phyloP scores from a whole-genome alignment of 1,284 basidiomycete genomes.

The Tausonia pullulans region DNA sequence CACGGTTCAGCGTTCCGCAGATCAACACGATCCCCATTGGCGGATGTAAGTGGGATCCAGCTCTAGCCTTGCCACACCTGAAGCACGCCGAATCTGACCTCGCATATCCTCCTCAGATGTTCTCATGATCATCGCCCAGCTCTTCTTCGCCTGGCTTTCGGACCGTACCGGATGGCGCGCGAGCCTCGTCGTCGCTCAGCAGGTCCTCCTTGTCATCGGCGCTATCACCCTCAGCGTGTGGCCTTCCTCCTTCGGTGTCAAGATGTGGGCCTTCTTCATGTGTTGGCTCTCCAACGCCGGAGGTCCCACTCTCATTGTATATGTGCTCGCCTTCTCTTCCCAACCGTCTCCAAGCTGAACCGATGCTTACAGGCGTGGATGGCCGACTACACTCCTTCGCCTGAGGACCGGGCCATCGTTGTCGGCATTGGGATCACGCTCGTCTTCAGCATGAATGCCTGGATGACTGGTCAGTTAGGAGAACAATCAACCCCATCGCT shows the following conservation, averaged over 20 bases:
- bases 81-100: too few relatives aligned
- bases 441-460: constrained; percentile 22
- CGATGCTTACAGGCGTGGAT: constrained; percentile 22
- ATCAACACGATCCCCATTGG: constrained; percentile 23
- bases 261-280: constrained; percentile 24
- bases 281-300: constrained; percentile 23
- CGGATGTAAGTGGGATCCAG: constrained; percentile 5
- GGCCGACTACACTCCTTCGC: constrained; percentile 21
- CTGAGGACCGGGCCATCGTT: constrained; percentile 22
- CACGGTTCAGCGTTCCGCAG: constrained; percentile 18
- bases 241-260: constrained; percentile 21
- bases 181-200: constrained; percentile 21
- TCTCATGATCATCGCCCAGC: constrained; percentile 23
- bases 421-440: constrained; percentile 21
- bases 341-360: not conserved
- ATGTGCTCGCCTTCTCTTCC: not conserved
- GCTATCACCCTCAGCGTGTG: constrained; percentile 21
- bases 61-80: too few relatives aligned
- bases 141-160: constrained; percentile 22
- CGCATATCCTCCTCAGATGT: constrained; percentile 13
- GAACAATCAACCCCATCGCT: too few relatives aligned
- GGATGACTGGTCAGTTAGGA: constrained; percentile 21
- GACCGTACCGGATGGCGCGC: constrained; percentile 20
- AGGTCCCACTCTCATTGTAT: constrained; percentile 22
- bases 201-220: constrained; percentile 20